Conservation (phyloP, 164 flowering plant genomes). For the Aristolochia contorta region DNA sequence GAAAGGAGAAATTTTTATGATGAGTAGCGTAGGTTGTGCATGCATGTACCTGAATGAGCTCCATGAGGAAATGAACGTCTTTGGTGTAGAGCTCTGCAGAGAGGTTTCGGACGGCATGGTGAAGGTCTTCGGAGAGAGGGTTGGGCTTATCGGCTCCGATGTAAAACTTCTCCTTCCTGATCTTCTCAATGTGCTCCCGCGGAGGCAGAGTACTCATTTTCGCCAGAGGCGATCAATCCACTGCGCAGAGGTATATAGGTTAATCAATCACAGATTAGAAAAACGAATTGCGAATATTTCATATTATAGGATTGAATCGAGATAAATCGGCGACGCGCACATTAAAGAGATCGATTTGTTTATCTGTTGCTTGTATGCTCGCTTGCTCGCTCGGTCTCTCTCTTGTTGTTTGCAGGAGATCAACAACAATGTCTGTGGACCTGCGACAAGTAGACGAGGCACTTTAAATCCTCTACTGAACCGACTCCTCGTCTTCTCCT, state of each 20-base stretch:
- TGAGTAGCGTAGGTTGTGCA: too few relatives aligned
- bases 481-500: too few relatives aligned
- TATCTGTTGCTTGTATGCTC: too few relatives aligned
- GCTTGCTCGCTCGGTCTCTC: too few relatives aligned
- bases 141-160: conserved; percentile 37
- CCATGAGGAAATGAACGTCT: conserved; percentile 70
- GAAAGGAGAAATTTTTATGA: too few relatives aligned
- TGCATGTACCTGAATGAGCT: conserved; percentile 49
- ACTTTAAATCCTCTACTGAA: too few relatives aligned
- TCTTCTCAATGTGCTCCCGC: conserved; percentile 37
- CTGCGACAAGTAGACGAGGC: too few relatives aligned
- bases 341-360: neutral
- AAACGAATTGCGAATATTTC: neutral
- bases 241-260: too few relatives aligned
- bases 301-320: neutral
- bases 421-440: too few relatives aligned
- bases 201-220: conserved; percentile 6
- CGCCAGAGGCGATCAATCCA: neutral
- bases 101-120: conserved; percentile 51
- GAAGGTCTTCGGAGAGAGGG: conserved; percentile 36
- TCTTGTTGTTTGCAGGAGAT: too few relatives aligned
- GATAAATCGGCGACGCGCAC: neutral
- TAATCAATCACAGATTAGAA: neutral
- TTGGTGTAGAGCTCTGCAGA: conserved; percentile 67
- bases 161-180: conserved; percentile 33